Base-by-base conservation (phyloP, 2,329 filamentous ascomycete genomes). In the Leptosphaerulina australis region DNA sequence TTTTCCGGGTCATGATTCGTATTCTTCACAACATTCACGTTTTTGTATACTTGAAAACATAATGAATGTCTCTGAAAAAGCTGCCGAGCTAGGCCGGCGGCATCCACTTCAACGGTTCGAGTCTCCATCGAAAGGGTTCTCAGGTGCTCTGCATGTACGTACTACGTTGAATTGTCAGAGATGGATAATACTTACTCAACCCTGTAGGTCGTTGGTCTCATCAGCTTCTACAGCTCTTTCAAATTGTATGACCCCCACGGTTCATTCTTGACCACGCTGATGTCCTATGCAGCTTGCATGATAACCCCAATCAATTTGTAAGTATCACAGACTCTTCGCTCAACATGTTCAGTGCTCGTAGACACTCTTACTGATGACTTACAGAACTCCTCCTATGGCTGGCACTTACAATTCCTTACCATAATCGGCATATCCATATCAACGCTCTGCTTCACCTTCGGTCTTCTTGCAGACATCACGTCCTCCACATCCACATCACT, bases 391-490 rank as follows among this genome's bases (percentile, higher is more conserved):
- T 79, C 83, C 1, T 88, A 86, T 61, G 88, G 88, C 49, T 86
- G 86, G 74, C 81, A 88, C 64, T 82, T 85, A 55, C 85, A 89
- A 69, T 90, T 88, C 64, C 79, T 91, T 24, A 91, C 88, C 58
- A 90, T 90, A 65, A 81, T 91, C 50, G 88, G 87, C 20, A 80
- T 91, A 33, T 75, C 79, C 1, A 74, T 88, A 18, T 80, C 86
- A 0, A 78, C 83, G 9, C 59, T 79, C 35, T 87, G 84, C 40
- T 90, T 90, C 68, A 59, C 71, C 39, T 71, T 82, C 20, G 88
- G 82, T 3, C 73, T 88, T 4, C 66, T 86, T 26, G 85, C 87
- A 44, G 88, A 91, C 68, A 60, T 90, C 7, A 38, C 35, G 15
- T 46, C 36, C 1, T 21, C 41, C 18, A 31, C 41, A 11, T 41